Percentiles rank a stretch among this genome's conserved stretches.
Conservation (phyloP, 148 eudicot species). For the Agrostemma githago region DNA sequence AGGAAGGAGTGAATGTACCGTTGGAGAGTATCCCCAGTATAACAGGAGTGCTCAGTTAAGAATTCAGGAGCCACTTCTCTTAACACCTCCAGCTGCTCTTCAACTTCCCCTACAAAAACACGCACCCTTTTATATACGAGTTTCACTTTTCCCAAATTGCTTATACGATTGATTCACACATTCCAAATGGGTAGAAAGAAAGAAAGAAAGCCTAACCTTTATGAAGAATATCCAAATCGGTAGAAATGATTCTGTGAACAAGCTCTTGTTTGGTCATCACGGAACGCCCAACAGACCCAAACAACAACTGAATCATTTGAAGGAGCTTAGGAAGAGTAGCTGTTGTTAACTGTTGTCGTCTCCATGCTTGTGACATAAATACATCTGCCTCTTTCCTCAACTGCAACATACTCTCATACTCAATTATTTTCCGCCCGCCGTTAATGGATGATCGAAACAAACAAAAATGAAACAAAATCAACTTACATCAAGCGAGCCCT, state of each 20-base stretch:
- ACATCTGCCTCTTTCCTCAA: neutral
- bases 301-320: constrained; percentile 52
- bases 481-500: neutral
- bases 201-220: neutral
- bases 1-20: constrained; percentile 34
- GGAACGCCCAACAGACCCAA: constrained; percentile 61
- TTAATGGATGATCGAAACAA: neutral
- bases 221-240: neutral
- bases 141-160: too few species aligned
- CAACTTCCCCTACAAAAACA: constrained; percentile 68
- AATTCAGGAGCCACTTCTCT: constrained; percentile 71
- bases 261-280: constrained; percentile 33
- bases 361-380: constrained; percentile 46
- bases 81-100: constrained; percentile 61
- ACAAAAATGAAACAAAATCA: neutral
- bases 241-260: neutral
- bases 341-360: constrained; percentile 40
- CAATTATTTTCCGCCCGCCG: neutral
- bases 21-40: constrained; percentile 59
- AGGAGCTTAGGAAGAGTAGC: constrained; percentile 60
- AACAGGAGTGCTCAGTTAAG: constrained; percentile 43
- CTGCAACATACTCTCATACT: neutral
- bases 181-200: too few species aligned
- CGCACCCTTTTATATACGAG: too few species aligned
- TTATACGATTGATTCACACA: too few species aligned